phyloP scores from a whole-genome alignment of 1,284 basidiomycete species.

The Ceratobasidium theobromae region DNA sequence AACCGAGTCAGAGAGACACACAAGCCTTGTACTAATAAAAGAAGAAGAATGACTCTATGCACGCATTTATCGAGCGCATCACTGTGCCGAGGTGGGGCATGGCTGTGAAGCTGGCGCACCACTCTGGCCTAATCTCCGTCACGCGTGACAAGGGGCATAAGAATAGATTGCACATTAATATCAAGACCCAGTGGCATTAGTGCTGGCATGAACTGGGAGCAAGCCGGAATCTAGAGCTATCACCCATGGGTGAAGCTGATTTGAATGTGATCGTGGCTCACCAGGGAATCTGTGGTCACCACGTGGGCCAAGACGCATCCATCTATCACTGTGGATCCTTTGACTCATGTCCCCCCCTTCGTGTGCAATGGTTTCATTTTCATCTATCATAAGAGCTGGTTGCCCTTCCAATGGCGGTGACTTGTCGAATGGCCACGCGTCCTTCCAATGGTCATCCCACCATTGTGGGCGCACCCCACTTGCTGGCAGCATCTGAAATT shows the following conservation, averaged over 20 bases:
- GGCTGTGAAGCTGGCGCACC: too few species aligned
- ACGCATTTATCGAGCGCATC: too few species aligned
- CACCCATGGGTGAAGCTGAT: not conserved
- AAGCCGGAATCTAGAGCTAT: not conserved
- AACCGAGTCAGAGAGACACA: too few species aligned
- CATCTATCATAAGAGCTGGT: not conserved
- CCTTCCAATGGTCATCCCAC: slow-evolving; percentile 3
- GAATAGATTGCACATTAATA: too few species aligned
- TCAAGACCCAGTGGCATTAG: not conserved
- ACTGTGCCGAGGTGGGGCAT: too few species aligned
- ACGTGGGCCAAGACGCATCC: not conserved
- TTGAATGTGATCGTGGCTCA: not conserved
- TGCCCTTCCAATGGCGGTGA: not conserved
- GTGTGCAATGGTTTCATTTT: not conserved
- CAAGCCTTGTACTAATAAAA: too few species aligned
- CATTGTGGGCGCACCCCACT: not conserved
- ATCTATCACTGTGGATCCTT: not conserved
- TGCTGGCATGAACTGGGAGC: not conserved
- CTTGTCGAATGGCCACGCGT: slow-evolving; percentile 23
- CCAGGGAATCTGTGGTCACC: not conserved
- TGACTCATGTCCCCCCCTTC: not conserved
- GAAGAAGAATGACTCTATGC: too few species aligned
- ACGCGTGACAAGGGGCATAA: too few species aligned
- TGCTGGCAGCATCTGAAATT: not conserved
- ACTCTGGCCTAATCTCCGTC: too few species aligned